A percentile compares a stretch with the other conserved stretches of the same genome.
phyloP scores from a whole-genome alignment of 2,329 filamentous ascomycete genomes.

The Aspergillus quadrilineatus region DNA sequence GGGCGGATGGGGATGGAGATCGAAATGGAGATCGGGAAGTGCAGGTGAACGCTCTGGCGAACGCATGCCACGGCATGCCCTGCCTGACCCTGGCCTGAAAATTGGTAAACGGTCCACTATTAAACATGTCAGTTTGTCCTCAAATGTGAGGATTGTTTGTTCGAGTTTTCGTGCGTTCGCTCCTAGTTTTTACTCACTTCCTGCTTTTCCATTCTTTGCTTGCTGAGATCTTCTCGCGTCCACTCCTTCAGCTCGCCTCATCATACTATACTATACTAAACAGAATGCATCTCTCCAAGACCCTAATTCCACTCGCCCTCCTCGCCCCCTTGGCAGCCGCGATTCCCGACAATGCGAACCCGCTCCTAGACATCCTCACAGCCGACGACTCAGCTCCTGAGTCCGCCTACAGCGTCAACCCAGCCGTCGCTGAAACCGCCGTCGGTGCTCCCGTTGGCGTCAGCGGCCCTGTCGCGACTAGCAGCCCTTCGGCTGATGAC shows the following conservation, averaged over 20 bases:
- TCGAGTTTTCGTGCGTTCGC: slow-evolving; percentile 1
- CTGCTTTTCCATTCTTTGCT: neutral
- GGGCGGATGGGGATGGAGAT: slow-evolving; percentile 2
- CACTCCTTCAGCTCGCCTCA: slow-evolving; percentile 6
- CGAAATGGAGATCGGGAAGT: neutral
- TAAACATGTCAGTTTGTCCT: neutral
- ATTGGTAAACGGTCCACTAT: neutral
- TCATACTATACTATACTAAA: neutral
- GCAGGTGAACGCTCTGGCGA: neutral
- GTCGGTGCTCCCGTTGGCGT: neutral
- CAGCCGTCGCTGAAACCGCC: slow-evolving; percentile 13
- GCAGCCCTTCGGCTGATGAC: neutral
- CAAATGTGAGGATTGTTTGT: neutral
- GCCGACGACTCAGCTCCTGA: slow-evolving; percentile 17
- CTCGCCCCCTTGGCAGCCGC: slow-evolving; percentile 1
- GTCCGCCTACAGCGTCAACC: slow-evolving; percentile 12
- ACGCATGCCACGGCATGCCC: neutral
- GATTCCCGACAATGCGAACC: slow-evolving; percentile 18
- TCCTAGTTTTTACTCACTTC: neutral
- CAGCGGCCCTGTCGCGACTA: neutral
- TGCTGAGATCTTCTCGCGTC: neutral
- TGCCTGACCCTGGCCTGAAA: slow-evolving; percentile 1
- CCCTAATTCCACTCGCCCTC: slow-evolving; percentile 1
- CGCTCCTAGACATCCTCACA: slow-evolving; percentile 6
- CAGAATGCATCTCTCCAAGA: slow-evolving; percentile 2